These are phyloP conservation scores for Protomyces pachydermus DNA, from an alignment of 1,139 yeast species.

Conservation along the genomic window DNA sequence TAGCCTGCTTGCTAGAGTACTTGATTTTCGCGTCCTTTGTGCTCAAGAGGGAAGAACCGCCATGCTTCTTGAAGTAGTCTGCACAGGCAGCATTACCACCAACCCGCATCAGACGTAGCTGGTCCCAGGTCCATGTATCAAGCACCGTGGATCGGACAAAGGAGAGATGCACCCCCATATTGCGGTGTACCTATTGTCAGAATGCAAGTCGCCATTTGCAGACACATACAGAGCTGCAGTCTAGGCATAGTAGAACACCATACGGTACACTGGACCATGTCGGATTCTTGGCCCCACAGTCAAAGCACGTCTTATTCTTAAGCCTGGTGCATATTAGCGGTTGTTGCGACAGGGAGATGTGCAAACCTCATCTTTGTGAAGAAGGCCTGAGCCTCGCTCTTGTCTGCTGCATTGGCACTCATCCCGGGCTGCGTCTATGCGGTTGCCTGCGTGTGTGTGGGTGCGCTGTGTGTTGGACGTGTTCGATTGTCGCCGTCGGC, in stretches of 20 bases:
- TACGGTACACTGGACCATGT: slow-evolving; percentile 99
- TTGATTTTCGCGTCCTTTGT: slow-evolving; percentile 58
- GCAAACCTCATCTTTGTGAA: slow-evolving; percentile 13
- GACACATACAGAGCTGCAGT: slow-evolving; percentile 77
- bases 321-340: neutral
- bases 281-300: slow-evolving; percentile 92
- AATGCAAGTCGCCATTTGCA: neutral
- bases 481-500: too few species aligned
- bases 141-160: slow-evolving; percentile 93
- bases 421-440: neutral
- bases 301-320: slow-evolving; percentile 54
- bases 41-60: slow-evolving; percentile 40
- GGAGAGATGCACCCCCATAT: slow-evolving; percentile 92
- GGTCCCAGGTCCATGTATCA: slow-evolving; percentile 96
- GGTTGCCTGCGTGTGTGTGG: too few species aligned
- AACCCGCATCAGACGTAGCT: slow-evolving; percentile 79
- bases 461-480: too few species aligned
- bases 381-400: slow-evolving; percentile 27
- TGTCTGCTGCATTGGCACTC: slow-evolving; percentile 24
- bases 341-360: neutral
- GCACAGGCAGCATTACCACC: slow-evolving; percentile 86
- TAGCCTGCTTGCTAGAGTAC: slow-evolving; percentile 74
- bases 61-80: slow-evolving; percentile 63
- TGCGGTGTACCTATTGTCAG: slow-evolving; percentile 57
- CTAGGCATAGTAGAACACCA: slow-evolving; percentile 92